These are phyloP conservation scores for Mycosphaerella sp. DNA, from an alignment of 2,329 filamentous ascomycete genomes.

Conservation along the genomic window DNA sequence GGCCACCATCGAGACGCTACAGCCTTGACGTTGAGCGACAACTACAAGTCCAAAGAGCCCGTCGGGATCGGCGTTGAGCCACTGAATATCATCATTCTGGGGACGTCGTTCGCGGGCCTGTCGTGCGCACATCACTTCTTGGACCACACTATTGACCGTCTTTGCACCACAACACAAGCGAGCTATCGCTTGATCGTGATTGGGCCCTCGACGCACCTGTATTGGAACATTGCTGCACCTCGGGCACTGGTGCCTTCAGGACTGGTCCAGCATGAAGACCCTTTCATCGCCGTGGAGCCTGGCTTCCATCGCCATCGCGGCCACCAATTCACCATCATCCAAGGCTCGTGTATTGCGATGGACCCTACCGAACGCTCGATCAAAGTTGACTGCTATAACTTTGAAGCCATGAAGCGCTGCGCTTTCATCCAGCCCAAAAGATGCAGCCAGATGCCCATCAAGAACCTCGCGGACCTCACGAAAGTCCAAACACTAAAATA, in stretches of 20 bases:
- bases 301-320: slow-evolving; percentile 32
- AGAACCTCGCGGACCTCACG: slow-evolving; percentile 1
- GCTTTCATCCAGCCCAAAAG: slow-evolving; percentile 6
- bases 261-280: slow-evolving; percentile 31
- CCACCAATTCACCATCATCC: slow-evolving; percentile 31
- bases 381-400: slow-evolving; percentile 22
- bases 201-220: slow-evolving; percentile 33
- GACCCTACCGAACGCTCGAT: slow-evolving; percentile 28
- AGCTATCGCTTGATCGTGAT: slow-evolving; percentile 33
- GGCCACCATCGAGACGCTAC: neutral
- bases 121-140: slow-evolving; percentile 35
- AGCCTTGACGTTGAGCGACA: neutral
- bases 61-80: slow-evolving; percentile 20
- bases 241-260: slow-evolving; percentile 34
- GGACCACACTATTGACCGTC: slow-evolving; percentile 28
- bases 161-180: slow-evolving; percentile 22
- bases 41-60: slow-evolving; percentile 2
- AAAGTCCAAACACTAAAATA: slow-evolving; percentile 27
- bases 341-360: slow-evolving; percentile 30
- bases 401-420: slow-evolving; percentile 18
- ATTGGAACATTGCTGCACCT: slow-evolving; percentile 36
- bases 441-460: slow-evolving; percentile 1
- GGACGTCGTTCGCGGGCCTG: slow-evolving; percentile 36
- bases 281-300: slow-evolving; percentile 34
- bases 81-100: slow-evolving; percentile 36